Evolutionary conservation across 2,329 filamentous ascomycete species (phyloP).

Genomic region (Trichoderma sp.): DNA sequence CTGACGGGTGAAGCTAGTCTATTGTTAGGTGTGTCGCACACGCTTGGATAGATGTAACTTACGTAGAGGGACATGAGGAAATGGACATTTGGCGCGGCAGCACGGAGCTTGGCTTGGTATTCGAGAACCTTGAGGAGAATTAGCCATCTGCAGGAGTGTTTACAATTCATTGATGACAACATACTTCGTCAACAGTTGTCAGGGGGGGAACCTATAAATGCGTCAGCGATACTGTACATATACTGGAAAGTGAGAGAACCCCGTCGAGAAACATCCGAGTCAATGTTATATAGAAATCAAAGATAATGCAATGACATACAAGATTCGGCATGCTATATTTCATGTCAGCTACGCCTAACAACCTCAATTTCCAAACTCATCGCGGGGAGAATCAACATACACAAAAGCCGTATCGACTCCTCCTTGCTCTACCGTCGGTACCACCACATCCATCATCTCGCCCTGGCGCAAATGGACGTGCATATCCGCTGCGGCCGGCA

Average conservation of each 20-base stretch:
- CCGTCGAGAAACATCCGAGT: background rate
- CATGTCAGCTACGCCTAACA: constrained; percentile 23
- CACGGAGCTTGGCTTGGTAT: constrained; percentile 60
- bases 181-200: constrained; percentile 48
- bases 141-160: background rate
- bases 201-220: constrained; percentile 47
- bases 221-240: background rate
- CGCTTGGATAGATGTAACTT: constrained; percentile 20
- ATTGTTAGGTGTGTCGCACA: background rate
- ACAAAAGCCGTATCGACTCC: constrained; percentile 63
- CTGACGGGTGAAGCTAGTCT: constrained; percentile 51
- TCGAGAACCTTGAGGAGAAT: constrained; percentile 52
- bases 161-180: constrained; percentile 13
- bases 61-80: constrained; percentile 73
- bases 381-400: constrained; percentile 28
- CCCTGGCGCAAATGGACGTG: constrained; percentile 70
- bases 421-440: constrained; percentile 51
- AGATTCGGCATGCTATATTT: constrained; percentile 55
- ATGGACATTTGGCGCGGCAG: constrained; percentile 58
- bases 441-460: constrained; percentile 57
- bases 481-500: constrained; percentile 64
- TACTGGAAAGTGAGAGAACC: background rate
- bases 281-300: background rate
- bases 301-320: constrained; percentile 29
- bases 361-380: constrained; percentile 6